Conservation (phyloP, 2,329 filamentous ascomycete species). For the Pseudogymnoascus sp. region DNA sequence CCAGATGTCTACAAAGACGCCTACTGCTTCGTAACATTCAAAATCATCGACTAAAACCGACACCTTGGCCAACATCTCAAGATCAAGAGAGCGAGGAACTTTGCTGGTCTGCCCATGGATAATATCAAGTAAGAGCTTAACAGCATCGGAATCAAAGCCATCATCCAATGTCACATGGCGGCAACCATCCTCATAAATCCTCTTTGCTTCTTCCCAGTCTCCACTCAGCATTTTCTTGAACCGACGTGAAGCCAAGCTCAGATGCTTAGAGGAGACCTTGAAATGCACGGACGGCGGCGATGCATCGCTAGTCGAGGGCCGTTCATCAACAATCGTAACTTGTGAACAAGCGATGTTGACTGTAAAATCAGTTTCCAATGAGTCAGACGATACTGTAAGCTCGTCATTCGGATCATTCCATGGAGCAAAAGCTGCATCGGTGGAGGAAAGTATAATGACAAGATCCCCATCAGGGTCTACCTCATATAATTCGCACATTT, state of each 20-base stretch:
- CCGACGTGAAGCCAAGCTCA: slow-evolving; percentile 15
- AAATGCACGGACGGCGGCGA: neutral
- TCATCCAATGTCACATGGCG: slow-evolving; percentile 12
- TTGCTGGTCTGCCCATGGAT: slow-evolving; percentile 16
- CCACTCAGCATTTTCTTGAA: slow-evolving; percentile 15
- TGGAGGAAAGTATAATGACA: too few relatives aligned
- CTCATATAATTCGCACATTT: too few relatives aligned
- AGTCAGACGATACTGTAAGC: too few relatives aligned
- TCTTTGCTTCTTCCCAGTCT: slow-evolving; percentile 13
- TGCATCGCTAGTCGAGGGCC: too few relatives aligned
- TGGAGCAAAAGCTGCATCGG: too few relatives aligned
- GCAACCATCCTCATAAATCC: slow-evolving; percentile 9
- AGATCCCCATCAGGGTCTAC: too few relatives aligned
- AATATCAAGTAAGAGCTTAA: slow-evolving; percentile 19
- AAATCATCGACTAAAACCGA: slow-evolving; percentile 14
- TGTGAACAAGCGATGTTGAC: too few relatives aligned
- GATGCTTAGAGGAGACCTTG: slow-evolving; percentile 17
- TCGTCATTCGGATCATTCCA: too few relatives aligned
- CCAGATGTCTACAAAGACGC: slow-evolving; percentile 15
- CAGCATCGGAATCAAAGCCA: slow-evolving; percentile 14
- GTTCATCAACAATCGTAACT: too few relatives aligned
- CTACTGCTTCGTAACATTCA: slow-evolving; percentile 14
- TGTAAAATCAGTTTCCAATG: too few relatives aligned
- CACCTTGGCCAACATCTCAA: slow-evolving; percentile 14
- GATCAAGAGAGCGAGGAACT: slow-evolving; percentile 17